Conservation (phyloP, 495 filamentous ascomycete genomes). For the Gamarada debralockiae region DNA sequence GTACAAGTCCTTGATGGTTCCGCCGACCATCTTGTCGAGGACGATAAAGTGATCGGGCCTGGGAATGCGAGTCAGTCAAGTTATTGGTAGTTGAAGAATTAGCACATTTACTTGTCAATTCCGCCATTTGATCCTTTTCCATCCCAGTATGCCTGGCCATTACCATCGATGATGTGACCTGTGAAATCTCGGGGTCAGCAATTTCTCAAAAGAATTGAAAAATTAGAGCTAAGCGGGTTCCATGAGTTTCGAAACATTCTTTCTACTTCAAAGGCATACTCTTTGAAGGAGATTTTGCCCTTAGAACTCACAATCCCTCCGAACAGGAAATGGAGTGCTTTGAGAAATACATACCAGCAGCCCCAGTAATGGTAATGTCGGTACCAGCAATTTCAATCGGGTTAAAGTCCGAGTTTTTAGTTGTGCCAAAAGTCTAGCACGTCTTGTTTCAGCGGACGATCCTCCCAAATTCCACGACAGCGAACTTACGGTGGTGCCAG, state of each 20-base stretch:
- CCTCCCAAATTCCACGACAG: not conserved
- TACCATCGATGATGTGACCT: slow-evolving; percentile 41
- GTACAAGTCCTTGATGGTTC: slow-evolving; percentile 33
- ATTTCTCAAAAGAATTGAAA: too few species aligned
- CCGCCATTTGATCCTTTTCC: slow-evolving; percentile 47
- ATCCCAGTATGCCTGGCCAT: slow-evolving; percentile 48
- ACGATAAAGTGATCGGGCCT: slow-evolving; percentile 45
- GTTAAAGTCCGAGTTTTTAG: slow-evolving; percentile 40
- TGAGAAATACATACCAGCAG: too few species aligned
- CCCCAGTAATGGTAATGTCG: slow-evolving; percentile 42
- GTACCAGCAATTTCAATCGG: slow-evolving; percentile 42
- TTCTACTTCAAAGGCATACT: too few species aligned
- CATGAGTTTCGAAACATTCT: too few species aligned
- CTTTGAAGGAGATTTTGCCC: too few species aligned
- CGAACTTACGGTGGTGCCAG: slow-evolving; percentile 40
- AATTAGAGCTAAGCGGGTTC: too few species aligned
- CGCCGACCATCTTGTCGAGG: slow-evolving; percentile 33
- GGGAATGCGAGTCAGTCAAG: slow-evolving; percentile 41
- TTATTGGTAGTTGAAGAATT: slow-evolving; percentile 42
- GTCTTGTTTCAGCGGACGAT: not conserved
- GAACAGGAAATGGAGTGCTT: too few species aligned
- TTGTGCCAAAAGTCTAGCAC: slow-evolving; percentile 36
- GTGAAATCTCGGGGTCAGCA: too few species aligned
- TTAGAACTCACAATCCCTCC: too few species aligned
- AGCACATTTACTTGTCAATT: slow-evolving; percentile 40